Base-by-base conservation (phyloP, 441 rosid genomes). In the Gossypium armourianum region DNA sequence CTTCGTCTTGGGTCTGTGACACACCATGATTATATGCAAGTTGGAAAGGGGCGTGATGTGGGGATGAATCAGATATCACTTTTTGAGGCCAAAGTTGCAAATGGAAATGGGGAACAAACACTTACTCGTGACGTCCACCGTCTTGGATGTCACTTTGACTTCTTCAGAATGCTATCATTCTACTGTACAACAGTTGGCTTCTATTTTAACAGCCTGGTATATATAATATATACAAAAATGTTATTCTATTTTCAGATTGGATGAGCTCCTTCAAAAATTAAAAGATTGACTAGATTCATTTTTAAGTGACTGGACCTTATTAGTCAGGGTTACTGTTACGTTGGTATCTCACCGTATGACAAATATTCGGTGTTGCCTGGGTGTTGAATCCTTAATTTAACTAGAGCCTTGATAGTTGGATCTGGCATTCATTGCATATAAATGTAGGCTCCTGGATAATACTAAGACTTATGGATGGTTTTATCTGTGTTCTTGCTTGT, bases 41-140 rank as follows among this genome's bases (percentile, higher is more conserved):
- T 91, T 75, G 98, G 98, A 57, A 93, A 93, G 79, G 98, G 98
- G 56, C 89, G 97, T 83, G 98, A 93, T 78, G 97, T 91, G 76
- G 96, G 97, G 13, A 90, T 93, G 54, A 91, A 93, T 68, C 96
- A 93, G 72, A 93, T 93, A 61, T 88, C 98, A 40, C 78, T 88
- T 89, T 93, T 91, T 56, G 98, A 93, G 83, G 97, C 96, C 62
- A 93, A 93, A 79, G 87, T 94, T 70, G 97, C 97, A 19, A 86
- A 87, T 75, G 98, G 98, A 24, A 94, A 90, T 76, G 97, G 97
- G 21, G 98, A 94, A 75, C 98, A 94, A 79, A 88, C 97, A 68
- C 61, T 91, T 55, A 91, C 96, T 75, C 88, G 98, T 4, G 97
- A 93, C 69, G 71, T 91, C 20, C 87, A 90, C 64, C 85, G 98